These are phyloP conservation scores for Teunomyces atbi DNA, from an alignment of 805 yeast genomes.

Conservation along the genomic window DNA sequence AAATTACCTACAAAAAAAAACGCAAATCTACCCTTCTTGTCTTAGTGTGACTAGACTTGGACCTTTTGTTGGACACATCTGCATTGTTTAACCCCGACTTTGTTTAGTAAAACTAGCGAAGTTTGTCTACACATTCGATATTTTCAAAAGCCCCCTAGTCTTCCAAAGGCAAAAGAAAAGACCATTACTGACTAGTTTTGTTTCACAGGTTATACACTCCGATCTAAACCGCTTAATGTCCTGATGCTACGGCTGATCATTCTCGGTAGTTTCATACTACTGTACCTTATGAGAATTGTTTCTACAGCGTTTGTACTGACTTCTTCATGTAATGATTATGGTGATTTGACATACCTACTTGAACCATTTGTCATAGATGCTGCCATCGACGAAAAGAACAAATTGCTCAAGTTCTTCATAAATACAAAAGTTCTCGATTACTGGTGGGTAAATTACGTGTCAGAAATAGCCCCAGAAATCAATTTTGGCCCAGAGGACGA, in stretches of 20 bases:
- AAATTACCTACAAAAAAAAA: too few species aligned
- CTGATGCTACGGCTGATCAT: background rate
- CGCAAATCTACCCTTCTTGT: too few species aligned
- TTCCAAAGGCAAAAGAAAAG: background rate
- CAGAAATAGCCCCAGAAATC: background rate
- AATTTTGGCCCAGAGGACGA: background rate
- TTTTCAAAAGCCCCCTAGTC: background rate
- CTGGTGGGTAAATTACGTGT: background rate
- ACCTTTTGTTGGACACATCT: too few species aligned
- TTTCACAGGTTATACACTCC: background rate
- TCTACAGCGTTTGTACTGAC: constrained; percentile 2
- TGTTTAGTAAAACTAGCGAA: too few species aligned
- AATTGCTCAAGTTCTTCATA: constrained; percentile 32
- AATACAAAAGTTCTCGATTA: constrained; percentile 26
- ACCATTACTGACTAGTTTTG: background rate
- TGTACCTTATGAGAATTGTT: background rate
- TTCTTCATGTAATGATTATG: constrained; percentile 11
- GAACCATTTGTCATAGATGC: constrained; percentile 33
- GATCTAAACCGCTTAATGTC: background rate
- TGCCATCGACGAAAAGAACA: constrained; percentile 29
- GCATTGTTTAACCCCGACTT: too few species aligned
- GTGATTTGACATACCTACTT: constrained; percentile 11
- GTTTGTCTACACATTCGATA: too few species aligned
- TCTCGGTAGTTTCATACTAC: background rate
- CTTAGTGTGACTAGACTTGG: too few species aligned